A percentile compares a stretch with the other conserved stretches of the same genome.
Conservation (phyloP, 2,329 filamentous ascomycete species). For the Trichophyton verrucosum region DNA sequence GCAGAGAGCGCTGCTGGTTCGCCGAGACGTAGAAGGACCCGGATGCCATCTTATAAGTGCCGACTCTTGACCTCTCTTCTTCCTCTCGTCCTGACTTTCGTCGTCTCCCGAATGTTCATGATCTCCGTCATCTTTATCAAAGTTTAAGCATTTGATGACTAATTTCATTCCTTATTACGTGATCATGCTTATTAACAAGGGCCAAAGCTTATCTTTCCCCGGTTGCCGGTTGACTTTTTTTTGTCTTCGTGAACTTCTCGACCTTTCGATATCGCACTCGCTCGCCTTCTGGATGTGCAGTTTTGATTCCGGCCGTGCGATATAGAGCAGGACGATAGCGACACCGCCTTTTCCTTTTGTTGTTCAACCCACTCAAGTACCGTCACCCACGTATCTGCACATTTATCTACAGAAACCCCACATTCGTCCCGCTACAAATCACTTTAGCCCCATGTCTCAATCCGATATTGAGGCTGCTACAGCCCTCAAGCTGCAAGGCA, state of each 20-base stretch:
- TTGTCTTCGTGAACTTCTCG: background rate
- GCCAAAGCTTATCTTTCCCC: background rate
- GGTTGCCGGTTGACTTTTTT: background rate
- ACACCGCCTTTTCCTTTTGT: background rate
- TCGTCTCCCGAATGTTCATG: no score
- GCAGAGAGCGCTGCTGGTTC: constrained; percentile 69
- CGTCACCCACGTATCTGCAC: background rate
- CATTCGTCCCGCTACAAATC: background rate
- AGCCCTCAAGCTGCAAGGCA: constrained; percentile 84
- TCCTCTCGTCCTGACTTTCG: background rate
- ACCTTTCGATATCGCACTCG: background rate
- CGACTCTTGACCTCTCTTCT: no score
- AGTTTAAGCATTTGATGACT: background rate
- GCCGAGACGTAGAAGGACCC: constrained; percentile 53
- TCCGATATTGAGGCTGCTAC: constrained; percentile 53
- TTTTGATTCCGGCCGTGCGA: background rate
- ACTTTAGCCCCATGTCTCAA: constrained; percentile 25
- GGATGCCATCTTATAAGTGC: background rate
- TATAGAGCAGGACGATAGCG: background rate
- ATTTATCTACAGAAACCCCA: background rate
- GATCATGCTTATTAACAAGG: background rate
- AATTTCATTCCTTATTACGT: background rate
- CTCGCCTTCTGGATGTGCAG: background rate
- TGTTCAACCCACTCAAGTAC: background rate
- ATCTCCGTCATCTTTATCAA: background rate